These are phyloP conservation scores for Seiridium unicorne DNA, from an alignment of 2,329 filamentous ascomycete genomes.

Conservation along the genomic window DNA sequence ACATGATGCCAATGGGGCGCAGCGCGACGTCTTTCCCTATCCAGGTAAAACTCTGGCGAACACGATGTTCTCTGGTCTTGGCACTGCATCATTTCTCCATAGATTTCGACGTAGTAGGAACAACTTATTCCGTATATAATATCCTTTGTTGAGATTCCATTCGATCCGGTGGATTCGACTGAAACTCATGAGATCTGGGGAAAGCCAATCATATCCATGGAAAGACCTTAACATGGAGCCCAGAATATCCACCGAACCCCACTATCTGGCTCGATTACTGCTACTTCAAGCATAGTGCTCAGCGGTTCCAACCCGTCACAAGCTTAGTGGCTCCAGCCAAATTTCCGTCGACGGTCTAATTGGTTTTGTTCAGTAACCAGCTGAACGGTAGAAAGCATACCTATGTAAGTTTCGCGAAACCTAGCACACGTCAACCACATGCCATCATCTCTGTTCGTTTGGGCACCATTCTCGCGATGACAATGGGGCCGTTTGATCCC, in stretches of 20 bases:
- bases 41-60: constrained; percentile 1
- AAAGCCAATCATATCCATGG: too few relatives aligned
- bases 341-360: too few relatives aligned
- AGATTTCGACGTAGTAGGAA: not conserved
- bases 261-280: constrained; percentile 1
- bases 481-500: constrained; percentile 8
- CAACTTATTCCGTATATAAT: not conserved
- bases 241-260: not conserved
- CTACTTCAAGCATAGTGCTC: constrained; percentile 7
- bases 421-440: not conserved
- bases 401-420: not conserved
- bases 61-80: not conserved
- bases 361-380: too few relatives aligned
- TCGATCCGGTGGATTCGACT: not conserved
- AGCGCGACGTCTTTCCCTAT: not conserved
- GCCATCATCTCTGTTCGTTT: not conserved
- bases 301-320: not conserved
- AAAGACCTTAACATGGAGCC: not conserved
- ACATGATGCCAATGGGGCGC: not conserved
- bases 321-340: not conserved
- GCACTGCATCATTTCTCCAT: not conserved
- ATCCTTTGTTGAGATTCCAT: not conserved
- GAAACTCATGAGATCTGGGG: too few relatives aligned
- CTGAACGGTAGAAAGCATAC: not conserved
- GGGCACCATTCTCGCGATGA: not conserved